Evolutionary conservation across 1,139 yeast genomes (phyloP), one percentile per base, ranked within the genome.

Genomic region (Protomyces lactucae-debilis): DNA sequence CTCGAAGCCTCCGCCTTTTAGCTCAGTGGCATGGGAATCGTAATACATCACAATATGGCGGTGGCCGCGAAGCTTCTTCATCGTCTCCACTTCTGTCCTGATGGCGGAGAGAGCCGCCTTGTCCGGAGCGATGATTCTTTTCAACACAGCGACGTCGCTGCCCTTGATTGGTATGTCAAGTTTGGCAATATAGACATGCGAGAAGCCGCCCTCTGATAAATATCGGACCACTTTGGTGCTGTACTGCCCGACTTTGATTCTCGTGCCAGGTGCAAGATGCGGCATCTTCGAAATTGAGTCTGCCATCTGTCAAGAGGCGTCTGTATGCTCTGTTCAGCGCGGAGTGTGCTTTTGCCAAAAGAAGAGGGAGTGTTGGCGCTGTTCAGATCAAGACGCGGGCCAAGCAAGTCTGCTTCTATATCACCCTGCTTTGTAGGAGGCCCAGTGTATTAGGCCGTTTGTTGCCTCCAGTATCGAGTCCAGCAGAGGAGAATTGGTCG

Each of bases 21-120:
- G 75, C 70, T 97, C 79, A n/a, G 95, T 84, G 3, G 99, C 99
- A 77, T 93, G 96, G 2, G 97, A 89, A 76, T 95, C 99, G 68
- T 88, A 88, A 73, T 93, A 95, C 32, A 87, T 84, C 12, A 95
- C 98, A 69, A 93, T 85, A 71, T 88, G 86, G 32, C 83, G 82
- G 69, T 87, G 84, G 1, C 95, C 95, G 65, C 85, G 79, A 64
- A 93, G 79, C 57, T 95, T 80, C 74, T 91, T 89, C 95, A 87
- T 87, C 18, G 89, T 92, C 69, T 87, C 93, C 32, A 87, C 95
- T 73, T 87, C 95, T 67, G 87, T 87, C 55, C 95, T 75, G 67
- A 87, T 77, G 66, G 82, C 81, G 71, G 85, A 85, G 69, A 87
- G 78, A 9, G 87, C 88, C 65, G 80, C 79, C 75, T 87, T 88